Evolutionary conservation across 2,329 filamentous ascomycete species (phyloP).

Genomic region (Microdochium bolleyi): DNA sequence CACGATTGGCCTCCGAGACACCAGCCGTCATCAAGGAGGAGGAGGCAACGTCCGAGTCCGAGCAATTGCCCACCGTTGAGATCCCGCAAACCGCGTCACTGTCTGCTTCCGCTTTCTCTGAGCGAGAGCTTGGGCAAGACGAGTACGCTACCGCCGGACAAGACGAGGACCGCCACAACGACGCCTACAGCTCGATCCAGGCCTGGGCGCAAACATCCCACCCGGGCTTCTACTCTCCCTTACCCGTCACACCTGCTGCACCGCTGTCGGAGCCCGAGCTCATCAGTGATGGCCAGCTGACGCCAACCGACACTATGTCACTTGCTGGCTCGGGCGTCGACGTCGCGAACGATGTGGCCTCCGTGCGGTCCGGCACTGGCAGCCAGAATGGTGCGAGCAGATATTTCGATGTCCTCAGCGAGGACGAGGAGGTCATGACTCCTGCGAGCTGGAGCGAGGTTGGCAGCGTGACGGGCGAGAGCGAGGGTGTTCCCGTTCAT

Average conservation of each 20-base stretch:
- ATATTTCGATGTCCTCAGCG: slow-evolving; percentile 49
- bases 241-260: slow-evolving; percentile 42
- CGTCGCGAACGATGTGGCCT: slow-evolving; percentile 31
- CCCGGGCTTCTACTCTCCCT: slow-evolving; percentile 51
- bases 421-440: slow-evolving; percentile 50
- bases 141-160: slow-evolving; percentile 47
- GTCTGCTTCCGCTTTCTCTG: slow-evolving; percentile 21
- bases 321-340: slow-evolving; percentile 43
- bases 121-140: slow-evolving; percentile 30
- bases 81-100: slow-evolving; percentile 8
- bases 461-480: slow-evolving; percentile 53
- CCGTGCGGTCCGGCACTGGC: slow-evolving; percentile 26
- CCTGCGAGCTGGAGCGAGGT: slow-evolving; percentile 59
- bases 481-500: slow-evolving; percentile 30
- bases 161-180: slow-evolving; percentile 17
- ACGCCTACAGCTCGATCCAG: slow-evolving; percentile 53
- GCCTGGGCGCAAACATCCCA: slow-evolving; percentile 53
- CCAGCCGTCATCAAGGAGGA: neutral
- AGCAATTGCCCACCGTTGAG: neutral
- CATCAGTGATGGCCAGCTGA: slow-evolving; percentile 44
- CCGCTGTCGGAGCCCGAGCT: slow-evolving; percentile 44
- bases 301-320: slow-evolving; percentile 51
- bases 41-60: neutral
- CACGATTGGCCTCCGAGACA: neutral
- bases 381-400: slow-evolving; percentile 14